Conservation (phyloP, 331 rosid species). For the Spiraea crenata region DNA sequence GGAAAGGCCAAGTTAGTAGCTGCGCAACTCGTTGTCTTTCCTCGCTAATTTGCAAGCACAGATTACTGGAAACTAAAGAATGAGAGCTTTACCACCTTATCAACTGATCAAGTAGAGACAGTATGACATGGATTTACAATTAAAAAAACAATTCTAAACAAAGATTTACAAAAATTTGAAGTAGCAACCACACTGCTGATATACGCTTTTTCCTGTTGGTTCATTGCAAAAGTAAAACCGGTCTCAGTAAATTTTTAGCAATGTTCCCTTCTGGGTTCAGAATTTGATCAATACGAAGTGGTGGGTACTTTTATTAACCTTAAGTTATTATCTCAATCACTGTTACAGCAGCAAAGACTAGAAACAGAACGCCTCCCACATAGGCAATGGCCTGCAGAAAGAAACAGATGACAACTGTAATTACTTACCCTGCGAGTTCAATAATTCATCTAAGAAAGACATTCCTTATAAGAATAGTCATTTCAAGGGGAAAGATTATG, state of each 20-base stretch:
- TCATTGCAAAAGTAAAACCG: too few species aligned
- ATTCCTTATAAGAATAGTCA: slow-evolving; percentile 8
- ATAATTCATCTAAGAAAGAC: neutral
- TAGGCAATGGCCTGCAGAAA: slow-evolving; percentile 76
- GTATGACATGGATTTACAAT: neutral
- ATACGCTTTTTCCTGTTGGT: too few species aligned
- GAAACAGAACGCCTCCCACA: slow-evolving; percentile 89
- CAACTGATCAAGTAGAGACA: neutral
- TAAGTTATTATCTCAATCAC: slow-evolving; percentile 65
- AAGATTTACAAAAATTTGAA: too few species aligned
- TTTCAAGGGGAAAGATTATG: neutral
- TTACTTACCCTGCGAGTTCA: neutral
- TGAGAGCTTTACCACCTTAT: neutral
- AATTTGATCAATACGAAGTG: neutral
- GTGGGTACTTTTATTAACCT: neutral
- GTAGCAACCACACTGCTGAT: too few species aligned
- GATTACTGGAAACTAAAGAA: neutral
- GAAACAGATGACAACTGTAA: slow-evolving; percentile 13
- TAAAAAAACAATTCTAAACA: neutral
- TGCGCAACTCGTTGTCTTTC: neutral
- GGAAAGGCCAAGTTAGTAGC: neutral
- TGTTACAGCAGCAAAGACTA: slow-evolving; percentile 80
- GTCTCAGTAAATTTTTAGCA: neutral
- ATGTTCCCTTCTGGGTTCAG: neutral
- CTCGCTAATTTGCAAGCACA: slow-evolving; percentile 7